Evolutionary conservation across 2,329 filamentous ascomycete genomes (phyloP), one percentile per base, ranked within the genome.

Genomic region (Plenodomus biglobosus): DNA sequence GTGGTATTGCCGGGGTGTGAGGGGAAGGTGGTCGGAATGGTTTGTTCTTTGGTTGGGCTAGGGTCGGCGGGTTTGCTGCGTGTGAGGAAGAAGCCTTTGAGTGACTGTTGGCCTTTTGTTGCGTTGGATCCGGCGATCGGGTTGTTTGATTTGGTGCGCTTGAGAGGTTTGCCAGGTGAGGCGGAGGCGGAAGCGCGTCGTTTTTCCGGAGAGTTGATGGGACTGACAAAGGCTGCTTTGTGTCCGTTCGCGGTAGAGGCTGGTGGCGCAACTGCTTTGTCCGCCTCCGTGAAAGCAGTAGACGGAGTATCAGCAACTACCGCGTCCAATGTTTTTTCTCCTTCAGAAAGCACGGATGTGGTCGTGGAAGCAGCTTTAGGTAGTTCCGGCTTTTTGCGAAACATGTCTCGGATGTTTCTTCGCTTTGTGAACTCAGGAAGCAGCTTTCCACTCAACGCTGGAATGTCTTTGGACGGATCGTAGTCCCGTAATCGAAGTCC

Each of bases 401-500:
- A 96, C 94, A 99, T 97, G 65, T 95, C 91, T 60, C 87, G 89
- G 65, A 99, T 96, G 66, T 78, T 96, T 57, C 84, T 83, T 17
- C 94, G 84, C 50, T 86, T 85, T 64, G 92, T 84, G 59, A 97
- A 97, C 61, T 96, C 92, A 1, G 90, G 87, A 46, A 96, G 87
- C 8, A 95, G 78, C 65, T 85, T 90, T 0, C 87, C 92, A 18
- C 92, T 97, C 46, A 88, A 78, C 2, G 87, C 81, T 10, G 92
- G 79, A 0, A 88, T 72, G 58, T 89, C 83, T 58, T 85, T 87
- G 2, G 77, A 64, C 8, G 59, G 36, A 10, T 78, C 79, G 79
- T 88, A 92, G 15, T 88, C 83, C 47, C 82, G 78, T 50, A 84
- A 72, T 11, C 88, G 82, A 41, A 81, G 66, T 3, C 90, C 90